Conservation (phyloP, 2,329 filamentous ascomycete genomes). For the Didymella pinodella region DNA sequence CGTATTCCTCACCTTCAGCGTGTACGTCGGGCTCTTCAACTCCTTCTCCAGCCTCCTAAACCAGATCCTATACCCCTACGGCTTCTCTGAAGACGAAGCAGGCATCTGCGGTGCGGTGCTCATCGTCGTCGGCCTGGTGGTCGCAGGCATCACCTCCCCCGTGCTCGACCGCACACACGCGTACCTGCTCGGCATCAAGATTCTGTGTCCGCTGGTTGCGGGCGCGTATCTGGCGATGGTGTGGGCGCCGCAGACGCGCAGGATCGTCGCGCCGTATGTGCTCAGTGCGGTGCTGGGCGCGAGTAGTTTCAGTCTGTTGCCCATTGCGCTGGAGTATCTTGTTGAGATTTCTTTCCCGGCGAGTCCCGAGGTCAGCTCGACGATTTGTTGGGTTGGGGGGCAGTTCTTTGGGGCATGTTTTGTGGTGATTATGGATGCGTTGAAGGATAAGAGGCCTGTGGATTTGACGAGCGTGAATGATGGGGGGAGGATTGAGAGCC, state of each 20-base stretch:
- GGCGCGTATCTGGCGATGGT: constrained; percentile 78
- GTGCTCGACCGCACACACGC: constrained; percentile 85
- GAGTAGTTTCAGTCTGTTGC: constrained; percentile 79
- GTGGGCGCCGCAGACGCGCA: constrained; percentile 75
- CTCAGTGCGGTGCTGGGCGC: constrained; percentile 81
- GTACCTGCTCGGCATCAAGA: constrained; percentile 76
- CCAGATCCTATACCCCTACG: constrained; percentile 88
- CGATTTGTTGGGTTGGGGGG: constrained; percentile 84
- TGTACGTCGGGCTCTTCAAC: constrained; percentile 95
- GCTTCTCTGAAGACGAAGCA: constrained; percentile 81
- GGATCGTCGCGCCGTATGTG: constrained; percentile 73
- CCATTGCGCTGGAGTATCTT: constrained; percentile 84
- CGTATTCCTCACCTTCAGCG: constrained; percentile 77
- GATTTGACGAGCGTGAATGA: constrained; percentile 42
- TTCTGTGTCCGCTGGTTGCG: constrained; percentile 77
- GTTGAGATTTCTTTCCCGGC: constrained; percentile 89
- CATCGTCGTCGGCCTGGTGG: constrained; percentile 85
- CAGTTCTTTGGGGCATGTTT: constrained; percentile 87
- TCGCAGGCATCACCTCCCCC: constrained; percentile 78
- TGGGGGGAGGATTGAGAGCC: constrained; percentile 31
- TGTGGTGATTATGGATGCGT: constrained; percentile 80
- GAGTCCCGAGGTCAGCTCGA: constrained; percentile 83
- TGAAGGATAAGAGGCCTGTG: constrained; percentile 58
- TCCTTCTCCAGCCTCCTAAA: constrained; percentile 85
- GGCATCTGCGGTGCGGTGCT: constrained; percentile 89